These are phyloP conservation scores for Lunasporangiospora selenospora DNA, from an alignment of 192 early-diverging fungal genomes.

Conservation along the genomic window DNA sequence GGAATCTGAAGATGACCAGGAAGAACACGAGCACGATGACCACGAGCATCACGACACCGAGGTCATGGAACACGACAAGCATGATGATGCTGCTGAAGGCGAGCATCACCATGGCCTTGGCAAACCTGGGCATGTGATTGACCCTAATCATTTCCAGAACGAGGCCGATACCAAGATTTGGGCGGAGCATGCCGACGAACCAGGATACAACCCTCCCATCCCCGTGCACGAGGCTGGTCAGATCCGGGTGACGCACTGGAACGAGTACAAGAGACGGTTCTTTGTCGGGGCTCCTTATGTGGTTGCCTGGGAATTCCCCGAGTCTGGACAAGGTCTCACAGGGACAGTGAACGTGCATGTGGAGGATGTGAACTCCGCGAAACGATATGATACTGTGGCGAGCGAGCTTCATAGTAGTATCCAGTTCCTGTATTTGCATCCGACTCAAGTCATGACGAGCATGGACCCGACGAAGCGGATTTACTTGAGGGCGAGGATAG, in stretches of 20 bases:
- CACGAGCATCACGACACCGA: not conserved
- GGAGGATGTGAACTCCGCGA: conserved; percentile 24
- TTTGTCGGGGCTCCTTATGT: conserved; percentile 44
- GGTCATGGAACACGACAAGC: not conserved
- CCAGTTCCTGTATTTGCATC: conserved; percentile 25
- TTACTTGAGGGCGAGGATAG: conserved; percentile 18
- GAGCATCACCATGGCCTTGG: conserved; percentile 11
- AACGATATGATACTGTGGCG: conserved; percentile 35
- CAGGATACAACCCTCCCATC: conserved; percentile 34
- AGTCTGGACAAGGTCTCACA: conserved; percentile 3
- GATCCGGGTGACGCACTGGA: conserved; percentile 26
- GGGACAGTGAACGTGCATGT: conserved; percentile 26
- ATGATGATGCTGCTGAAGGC: not conserved
- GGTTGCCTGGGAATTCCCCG: conserved; percentile 26
- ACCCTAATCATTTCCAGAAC: conserved; percentile 34
- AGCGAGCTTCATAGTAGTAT: conserved; percentile 20
- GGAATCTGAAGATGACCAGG: not conserved
- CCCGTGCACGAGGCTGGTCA: conserved; percentile 15
- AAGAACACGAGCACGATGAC: not conserved
- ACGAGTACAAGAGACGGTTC: conserved; percentile 27
- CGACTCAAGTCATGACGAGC: conserved; percentile 27
- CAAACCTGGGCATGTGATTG: conserved; percentile 6
- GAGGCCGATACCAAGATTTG: conserved; percentile 21
- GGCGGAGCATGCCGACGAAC: conserved; percentile 23
- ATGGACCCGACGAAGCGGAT: conserved; percentile 8